phyloP scores from a whole-genome alignment of 2,329 filamentous ascomycete genomes.

The Teratosphaeria zuluensis region DNA sequence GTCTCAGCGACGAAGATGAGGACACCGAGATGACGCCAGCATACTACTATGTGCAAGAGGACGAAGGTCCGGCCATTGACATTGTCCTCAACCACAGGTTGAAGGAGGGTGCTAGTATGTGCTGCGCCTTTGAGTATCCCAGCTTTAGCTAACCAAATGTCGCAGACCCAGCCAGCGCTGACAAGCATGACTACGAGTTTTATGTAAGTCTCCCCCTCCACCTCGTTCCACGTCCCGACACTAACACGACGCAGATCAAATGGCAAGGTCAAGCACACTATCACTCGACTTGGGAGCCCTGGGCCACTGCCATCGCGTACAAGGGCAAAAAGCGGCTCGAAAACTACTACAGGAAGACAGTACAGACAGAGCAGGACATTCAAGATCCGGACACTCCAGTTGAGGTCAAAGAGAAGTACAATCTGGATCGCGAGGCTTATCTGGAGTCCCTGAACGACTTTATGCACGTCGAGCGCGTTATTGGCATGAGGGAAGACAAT shows the following conservation, averaged over 20 bases:
- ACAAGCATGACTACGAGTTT: conserved; percentile 77
- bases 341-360: conserved; percentile 82
- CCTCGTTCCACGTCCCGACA: background rate
- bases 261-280: conserved; percentile 95
- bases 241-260: conserved; percentile 58
- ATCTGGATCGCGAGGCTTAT: conserved; percentile 86
- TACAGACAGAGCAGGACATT: conserved; percentile 71
- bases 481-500: conserved; percentile 70
- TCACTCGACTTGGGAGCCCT: conserved; percentile 90
- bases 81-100: conserved; percentile 79
- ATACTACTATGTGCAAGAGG: conserved; percentile 61
- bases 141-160: background rate
- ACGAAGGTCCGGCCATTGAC: conserved; percentile 83
- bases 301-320: conserved; percentile 62
- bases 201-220: conserved; percentile 32
- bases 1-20: conserved; percentile 46
- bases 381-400: conserved; percentile 65
- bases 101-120: conserved; percentile 50
- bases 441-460: conserved; percentile 82
- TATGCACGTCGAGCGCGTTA: conserved; percentile 86
- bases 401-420: conserved; percentile 86
- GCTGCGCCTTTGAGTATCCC: background rate
- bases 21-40: conserved; percentile 55
- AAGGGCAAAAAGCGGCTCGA: conserved; percentile 83
- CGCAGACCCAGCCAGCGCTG: conserved; percentile 27